Conservation (phyloP, 306 rosid genomes). For the Biancaea sappan region DNA sequence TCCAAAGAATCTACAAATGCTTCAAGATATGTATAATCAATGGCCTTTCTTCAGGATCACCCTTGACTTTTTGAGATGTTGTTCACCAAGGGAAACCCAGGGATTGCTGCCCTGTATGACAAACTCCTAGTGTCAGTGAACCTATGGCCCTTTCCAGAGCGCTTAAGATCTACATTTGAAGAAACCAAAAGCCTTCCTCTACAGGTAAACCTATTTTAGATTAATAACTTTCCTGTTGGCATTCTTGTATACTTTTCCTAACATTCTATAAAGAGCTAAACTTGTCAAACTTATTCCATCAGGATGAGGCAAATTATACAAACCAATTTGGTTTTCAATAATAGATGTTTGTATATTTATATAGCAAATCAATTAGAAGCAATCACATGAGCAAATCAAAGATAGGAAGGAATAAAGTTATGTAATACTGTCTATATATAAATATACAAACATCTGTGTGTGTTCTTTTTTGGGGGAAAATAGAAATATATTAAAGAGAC, state of each 20-base stretch:
- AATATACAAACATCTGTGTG: no score
- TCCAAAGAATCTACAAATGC: conserved; percentile 70
- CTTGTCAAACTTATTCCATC: not conserved
- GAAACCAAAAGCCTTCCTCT: conserved; percentile 70
- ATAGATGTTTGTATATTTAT: no score
- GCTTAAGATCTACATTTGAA: conserved; percentile 58
- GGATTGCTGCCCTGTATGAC: conserved; percentile 77
- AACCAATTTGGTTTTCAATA: no score
- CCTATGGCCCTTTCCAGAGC: conserved; percentile 68
- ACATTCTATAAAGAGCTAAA: no score
- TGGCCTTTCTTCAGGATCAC: conserved; percentile 96
- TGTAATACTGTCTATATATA: no score
- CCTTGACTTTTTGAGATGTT: conserved; percentile 86
- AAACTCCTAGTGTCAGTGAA: conserved; percentile 77
- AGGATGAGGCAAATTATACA: not conserved
- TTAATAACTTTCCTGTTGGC: not conserved
- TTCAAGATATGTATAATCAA: no score
- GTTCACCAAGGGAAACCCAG: conserved; percentile 83
- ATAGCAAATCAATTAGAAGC: no score
- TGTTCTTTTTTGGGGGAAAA: no score
- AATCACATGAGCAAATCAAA: no score
- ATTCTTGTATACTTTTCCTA: not conserved
- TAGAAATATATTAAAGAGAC: no score
- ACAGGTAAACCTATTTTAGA: conserved; percentile 46
- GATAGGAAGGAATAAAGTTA: no score